Conservation (phyloP, 257 asterid species). For the Thymus quinquecostatus region DNA sequence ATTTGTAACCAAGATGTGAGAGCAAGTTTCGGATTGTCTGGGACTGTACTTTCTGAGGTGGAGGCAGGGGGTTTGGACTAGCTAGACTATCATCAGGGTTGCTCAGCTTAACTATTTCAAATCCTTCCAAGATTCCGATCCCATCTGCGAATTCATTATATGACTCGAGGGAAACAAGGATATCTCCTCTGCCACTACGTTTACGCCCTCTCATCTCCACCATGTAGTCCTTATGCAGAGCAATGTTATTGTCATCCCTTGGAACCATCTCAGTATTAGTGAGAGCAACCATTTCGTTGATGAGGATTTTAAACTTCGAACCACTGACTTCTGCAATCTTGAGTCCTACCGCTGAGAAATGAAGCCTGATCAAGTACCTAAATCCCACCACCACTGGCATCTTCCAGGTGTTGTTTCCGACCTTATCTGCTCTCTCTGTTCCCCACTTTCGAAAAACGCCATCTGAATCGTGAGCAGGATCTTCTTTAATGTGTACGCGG, state of each 20-base stretch:
- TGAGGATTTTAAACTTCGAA: slow-evolving; percentile 37
- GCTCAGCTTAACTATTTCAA: slow-evolving; percentile 58
- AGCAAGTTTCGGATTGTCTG: neutral
- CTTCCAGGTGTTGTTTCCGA: slow-evolving; percentile 40
- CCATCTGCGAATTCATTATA: slow-evolving; percentile 22
- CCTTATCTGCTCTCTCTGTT: slow-evolving; percentile 24
- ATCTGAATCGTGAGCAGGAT: slow-evolving; percentile 25
- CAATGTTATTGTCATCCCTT: slow-evolving; percentile 27
- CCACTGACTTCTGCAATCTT: slow-evolving; percentile 30
- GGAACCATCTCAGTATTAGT: slow-evolving; percentile 37
- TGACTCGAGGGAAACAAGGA: slow-evolving; percentile 39
- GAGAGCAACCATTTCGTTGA: slow-evolving; percentile 41
- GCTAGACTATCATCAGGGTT: slow-evolving; percentile 52
- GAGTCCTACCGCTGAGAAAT: slow-evolving; percentile 39
- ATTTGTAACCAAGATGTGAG: slow-evolving; percentile 9
- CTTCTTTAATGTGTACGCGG: slow-evolving; percentile 37
- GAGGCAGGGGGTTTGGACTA: slow-evolving; percentile 26
- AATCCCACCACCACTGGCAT: slow-evolving; percentile 56
- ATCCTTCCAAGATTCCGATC: slow-evolving; percentile 39
- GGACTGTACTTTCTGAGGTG: slow-evolving; percentile 13
- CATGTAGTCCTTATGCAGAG: slow-evolving; percentile 44
- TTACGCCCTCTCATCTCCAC: slow-evolving; percentile 27
- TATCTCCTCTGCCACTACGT: slow-evolving; percentile 32
- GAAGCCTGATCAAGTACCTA: slow-evolving; percentile 53
- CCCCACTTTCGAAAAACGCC: slow-evolving; percentile 40